Evolutionary conservation across 2,329 filamentous ascomycete genomes (phyloP), one percentile per base, ranked within the genome.

Genomic region (Fusarium domesticum): DNA sequence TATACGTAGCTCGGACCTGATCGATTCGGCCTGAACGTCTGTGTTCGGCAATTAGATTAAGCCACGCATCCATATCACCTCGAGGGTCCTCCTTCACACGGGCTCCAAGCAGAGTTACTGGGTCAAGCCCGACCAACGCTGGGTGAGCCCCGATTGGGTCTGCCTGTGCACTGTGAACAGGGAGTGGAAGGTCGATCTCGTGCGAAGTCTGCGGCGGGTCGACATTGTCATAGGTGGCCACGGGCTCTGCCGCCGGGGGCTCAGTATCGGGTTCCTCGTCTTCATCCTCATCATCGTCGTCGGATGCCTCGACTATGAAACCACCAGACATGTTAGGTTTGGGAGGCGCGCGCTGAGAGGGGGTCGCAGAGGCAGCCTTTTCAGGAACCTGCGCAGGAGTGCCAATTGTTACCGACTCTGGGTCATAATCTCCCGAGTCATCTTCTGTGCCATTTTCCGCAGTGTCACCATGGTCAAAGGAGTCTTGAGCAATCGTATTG

Each of bases 41-140:
- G 66, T 96, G 82, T 64, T 96, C 89, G 55, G 81, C 80, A 64
- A 98, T 92, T 63, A 98, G 76, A 54, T 81, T 80, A 59, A 95
- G 72, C 93, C 93, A 98, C 23, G 92, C 89, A 64, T 93, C 87
- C 68, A 93, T 81, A 59, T 96, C 91, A 61, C 92, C 93, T 59
- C 89, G 87, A 14, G 92, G 88, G 63, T 98, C 93, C 62, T 96
- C 88, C 64, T 86, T 85, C 65, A 97, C 86, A 62, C 92, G 84
- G 65, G 93, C 88, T 72, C 98, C 92, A 61, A 97, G 76, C 47
- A 91, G 80, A 45, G 85, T 83, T 58, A 92, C 77, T 53, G 80
- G 80, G 69, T 95, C 87, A 69, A 76, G 69, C 48, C 71, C 69
- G 52, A 73, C 66, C 57, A 74, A 66, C 17, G 58, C 50, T 48